Evolutionary conservation across 2,329 filamentous ascomycete genomes (phyloP), one percentile per base, ranked within the genome.

Genomic region (Botryotinia calthae): DNA sequence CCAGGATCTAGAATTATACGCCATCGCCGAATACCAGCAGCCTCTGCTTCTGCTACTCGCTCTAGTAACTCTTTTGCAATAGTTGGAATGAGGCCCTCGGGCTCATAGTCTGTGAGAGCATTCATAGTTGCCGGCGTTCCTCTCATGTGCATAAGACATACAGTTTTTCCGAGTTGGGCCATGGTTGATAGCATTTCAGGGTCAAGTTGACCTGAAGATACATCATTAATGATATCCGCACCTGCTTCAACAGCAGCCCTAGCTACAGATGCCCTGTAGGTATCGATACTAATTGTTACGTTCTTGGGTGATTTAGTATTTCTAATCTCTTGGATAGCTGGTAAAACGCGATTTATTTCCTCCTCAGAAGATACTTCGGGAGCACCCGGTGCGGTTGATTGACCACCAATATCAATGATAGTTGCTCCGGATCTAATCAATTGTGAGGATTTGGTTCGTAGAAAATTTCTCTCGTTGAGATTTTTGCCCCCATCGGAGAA

Each of bases 1-100:
- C 96, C 96, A 0, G 96, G 96, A 81, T 99, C 96, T 2, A 98
- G 88, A 48, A 98, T 90, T 76, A 99, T 97, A 76, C 95, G 92
- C 96, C 96, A 99, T 66, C 95, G 90, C 6, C 93, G 87, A 61
- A 99, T 88, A 0, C 96, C 96, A 0, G 94, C 94, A 22, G 85
- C 86, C 81, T 97, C 87, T 34, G 96, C 96, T 2, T 89, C 93
- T 0, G 84, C 84, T 8, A 98, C 87, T 25, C 95, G 87, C 1
- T 82, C 82, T 2, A 83, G 81, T 1, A 93, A 85, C 77, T 93
- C 91, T 2, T 77, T 74, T 4, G 83, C 84, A 4, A 93, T 85
- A 31, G 85, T 87, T 0, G 83, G 76, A 34, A 91, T 83, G 2
- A 93, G 80, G 3, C 90, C 90, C 5, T 84, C 80, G 1, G 80